Evolutionary conservation across 257 asterid species (phyloP).

Genomic region (Pogostemon cablin): DNA sequence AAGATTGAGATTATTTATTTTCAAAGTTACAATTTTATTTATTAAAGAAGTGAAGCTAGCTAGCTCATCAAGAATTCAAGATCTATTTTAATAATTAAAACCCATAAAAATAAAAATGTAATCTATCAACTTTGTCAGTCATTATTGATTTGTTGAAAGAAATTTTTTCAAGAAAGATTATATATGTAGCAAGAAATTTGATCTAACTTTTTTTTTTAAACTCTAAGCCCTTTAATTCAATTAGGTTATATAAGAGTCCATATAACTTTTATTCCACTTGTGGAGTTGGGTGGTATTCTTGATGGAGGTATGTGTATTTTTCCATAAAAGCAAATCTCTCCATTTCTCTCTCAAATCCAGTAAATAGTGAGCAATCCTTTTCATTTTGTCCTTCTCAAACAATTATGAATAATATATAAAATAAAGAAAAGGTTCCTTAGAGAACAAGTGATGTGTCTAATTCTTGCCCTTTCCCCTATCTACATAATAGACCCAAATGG

Average conservation of each 20-base stretch:
- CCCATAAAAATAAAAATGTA: not conserved
- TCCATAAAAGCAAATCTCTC: constrained; percentile 39
- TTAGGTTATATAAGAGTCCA: not conserved
- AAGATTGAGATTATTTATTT: too few species aligned
- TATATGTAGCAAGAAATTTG: not conserved
- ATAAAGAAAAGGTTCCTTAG: constrained; percentile 31
- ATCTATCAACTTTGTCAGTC: not conserved
- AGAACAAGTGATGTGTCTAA: constrained; percentile 36
- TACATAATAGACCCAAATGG: constrained; percentile 38
- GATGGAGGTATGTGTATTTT: not conserved
- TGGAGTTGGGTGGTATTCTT: constrained; percentile 20
- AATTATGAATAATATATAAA: constrained; percentile 5
- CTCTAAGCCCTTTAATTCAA: not conserved
- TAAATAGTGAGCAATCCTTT: constrained; percentile 45
- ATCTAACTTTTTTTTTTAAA: constrained; percentile 9
- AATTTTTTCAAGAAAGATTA: constrained; percentile 22
- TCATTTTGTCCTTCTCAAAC: constrained; percentile 37
- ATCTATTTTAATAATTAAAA: too few species aligned
- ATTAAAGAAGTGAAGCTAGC: too few species aligned
- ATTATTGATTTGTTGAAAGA: constrained; percentile 4
- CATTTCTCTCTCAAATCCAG: constrained; percentile 41
- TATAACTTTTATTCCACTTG: constrained; percentile 11
- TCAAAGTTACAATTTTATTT: too few species aligned
- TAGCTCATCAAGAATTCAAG: too few species aligned
- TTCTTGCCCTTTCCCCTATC: constrained; percentile 27